Percentiles rank a stretch among this genome's conserved stretches.
Conservation (phyloP, 345 rosid genomes). For the Tarenaya hassleriana region DNA sequence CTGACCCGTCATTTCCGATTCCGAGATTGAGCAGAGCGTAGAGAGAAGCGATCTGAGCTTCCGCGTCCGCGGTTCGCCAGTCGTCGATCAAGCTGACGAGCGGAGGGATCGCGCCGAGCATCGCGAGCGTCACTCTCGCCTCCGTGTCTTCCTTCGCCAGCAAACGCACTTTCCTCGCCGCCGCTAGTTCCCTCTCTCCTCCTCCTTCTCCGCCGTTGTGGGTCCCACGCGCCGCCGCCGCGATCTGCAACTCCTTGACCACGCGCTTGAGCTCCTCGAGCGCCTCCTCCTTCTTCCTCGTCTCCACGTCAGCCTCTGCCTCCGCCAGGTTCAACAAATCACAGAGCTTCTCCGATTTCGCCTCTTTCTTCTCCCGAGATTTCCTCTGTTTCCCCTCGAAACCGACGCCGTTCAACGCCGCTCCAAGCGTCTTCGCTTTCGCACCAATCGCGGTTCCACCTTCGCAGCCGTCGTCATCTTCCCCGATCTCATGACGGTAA, state of each 20-base stretch:
- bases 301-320: conserved; percentile 56
- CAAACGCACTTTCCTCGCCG: conserved; percentile 58
- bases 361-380: conserved; percentile 2
- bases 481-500: conserved; percentile 36
- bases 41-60: conserved; percentile 64
- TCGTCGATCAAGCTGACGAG: conserved; percentile 78
- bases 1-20: conserved; percentile 85
- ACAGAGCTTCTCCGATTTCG: conserved; percentile 69
- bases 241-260: conserved; percentile 50
- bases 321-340: conserved; percentile 80
- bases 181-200: conserved; percentile 27
- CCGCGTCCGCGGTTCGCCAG: conserved; percentile 29
- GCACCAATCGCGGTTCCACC: conserved; percentile 17
- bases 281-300: conserved; percentile 61
- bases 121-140: conserved; percentile 72
- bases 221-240: conserved; percentile 32
- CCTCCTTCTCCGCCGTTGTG: conserved; percentile 1
- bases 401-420: conserved; percentile 25
- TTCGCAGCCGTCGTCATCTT: conserved; percentile 31
- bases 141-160: conserved; percentile 68
- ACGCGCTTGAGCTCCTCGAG: conserved; percentile 58
- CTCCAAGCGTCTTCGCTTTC: conserved; percentile 27
- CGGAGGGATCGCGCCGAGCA: conserved; percentile 93
- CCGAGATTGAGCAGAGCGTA: conserved; percentile 90
- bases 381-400: conserved; percentile 18